Base-by-base conservation (phyloP, 768 basidiomycete genomes). In the Amanita molliuscula region DNA sequence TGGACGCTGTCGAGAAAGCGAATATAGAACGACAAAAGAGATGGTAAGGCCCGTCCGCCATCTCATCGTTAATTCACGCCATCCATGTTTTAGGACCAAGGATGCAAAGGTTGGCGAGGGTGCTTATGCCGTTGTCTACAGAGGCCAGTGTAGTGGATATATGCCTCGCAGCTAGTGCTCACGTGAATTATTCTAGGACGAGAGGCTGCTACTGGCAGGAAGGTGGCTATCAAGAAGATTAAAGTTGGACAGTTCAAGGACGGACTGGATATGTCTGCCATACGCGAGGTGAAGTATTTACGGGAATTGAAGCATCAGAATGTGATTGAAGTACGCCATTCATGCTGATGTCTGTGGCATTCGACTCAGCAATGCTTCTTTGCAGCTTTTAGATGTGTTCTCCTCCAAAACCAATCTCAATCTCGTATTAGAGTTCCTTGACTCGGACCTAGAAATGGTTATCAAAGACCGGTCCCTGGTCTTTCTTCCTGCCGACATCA, bases 251-350 rank as follows among this genome's bases (percentile, higher is more conserved):
- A 88, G 58, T 93, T 95, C 74, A 95, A 94, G 64, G 96, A 98
- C 67, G 96, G 96, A 10, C 76, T 99, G 29, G 95, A 98, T 67
- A 97, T 99, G 93, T 95, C 92, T 54, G 96, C 96, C 51, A 84
- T 99, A 50, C 84, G 96, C 11, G 96, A 99, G 68, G 94, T 99
- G 60, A 97, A 96, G 65, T 97, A 93, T 63, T 72, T 99, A 51
- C 82, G 93, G 33, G 96, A 99, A 65, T 67, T 99, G 36, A 82
- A 81, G 52, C 96, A 99, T 69, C 86, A 86, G 51, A 97, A 98
- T 60, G 78, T 99, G 59, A 97, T 99, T 56, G 88, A 89, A 73
- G 95, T 88, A 52, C 29, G 73, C 61, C 6, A 21, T 16, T 47
- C 38, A 18, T 5, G 38, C 25, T n/a, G 6, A 37, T 43, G 18